Base-by-base conservation (phyloP, 768 basidiomycete species). In the Hypsizygus marmoreus region DNA sequence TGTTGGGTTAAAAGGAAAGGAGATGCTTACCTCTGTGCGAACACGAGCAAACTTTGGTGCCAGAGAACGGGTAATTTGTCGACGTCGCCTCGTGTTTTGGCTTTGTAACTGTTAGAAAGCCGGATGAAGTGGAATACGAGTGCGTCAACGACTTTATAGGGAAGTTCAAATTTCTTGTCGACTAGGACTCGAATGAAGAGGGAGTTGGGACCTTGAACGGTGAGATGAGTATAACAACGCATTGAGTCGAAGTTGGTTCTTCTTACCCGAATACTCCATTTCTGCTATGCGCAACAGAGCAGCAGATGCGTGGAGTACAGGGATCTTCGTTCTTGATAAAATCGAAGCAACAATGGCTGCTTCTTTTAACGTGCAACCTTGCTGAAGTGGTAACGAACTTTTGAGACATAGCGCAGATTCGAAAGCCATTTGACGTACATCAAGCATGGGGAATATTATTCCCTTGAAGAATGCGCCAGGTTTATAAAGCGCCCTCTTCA, bases 391-490 rank as follows among this genome's bases (percentile, higher is more conserved):
- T n/a, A n/a, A n/a, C n/a, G n/a, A n/a, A n/a, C n/a, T n/a, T n/a
- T n/a, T n/a, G n/a, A n/a, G n/a, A n/a, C n/a, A n/a, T n/a, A n/a
- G n/a, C n/a, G n/a, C n/a, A n/a, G n/a, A n/a, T n/a, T n/a, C n/a
- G n/a, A n/a, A n/a, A n/a, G n/a, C n/a, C n/a, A n/a, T n/a, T n/a
- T n/a, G n/a, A 61, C 86, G 53, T 58, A 94, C 95, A 62, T 95
- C 92, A 49, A 97, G 78, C 64, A 99, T 75, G 0, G 97, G 97
- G 65, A 99, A 97, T 28, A 99, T 76, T 46, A 99, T 85, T 4
- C 95, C 97, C 64, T 99, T 98, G 77, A 98, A 98, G 65, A 98
- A 97, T 1, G 97, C 95, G 3, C 88, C 89, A 2, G 97, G 97
- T 66, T 98, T 99, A 67, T 95, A 98, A 47, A 98, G 68, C 4